Evolutionary conservation across 1,139 yeast genomes (phyloP).

Genomic region (Spencermartinsiella ligniputridi): DNA sequence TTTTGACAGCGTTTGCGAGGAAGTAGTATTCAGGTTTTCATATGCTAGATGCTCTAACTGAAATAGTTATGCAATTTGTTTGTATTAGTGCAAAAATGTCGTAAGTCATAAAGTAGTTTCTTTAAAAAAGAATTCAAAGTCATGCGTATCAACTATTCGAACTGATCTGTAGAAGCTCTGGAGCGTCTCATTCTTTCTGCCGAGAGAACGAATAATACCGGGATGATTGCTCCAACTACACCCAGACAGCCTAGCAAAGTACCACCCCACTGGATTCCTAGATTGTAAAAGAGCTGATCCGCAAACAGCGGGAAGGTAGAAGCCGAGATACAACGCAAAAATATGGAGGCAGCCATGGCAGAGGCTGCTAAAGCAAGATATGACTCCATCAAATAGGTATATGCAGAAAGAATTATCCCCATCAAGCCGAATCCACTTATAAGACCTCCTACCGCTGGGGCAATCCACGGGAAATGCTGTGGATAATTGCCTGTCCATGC

Average conservation of each 20-base stretch:
- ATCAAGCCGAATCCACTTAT: conserved; percentile 71
- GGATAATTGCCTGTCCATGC: conserved; percentile 79
- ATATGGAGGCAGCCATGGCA: conserved; percentile 81
- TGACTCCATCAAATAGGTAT: conserved; percentile 74
- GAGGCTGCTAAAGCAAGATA: conserved; percentile 79
- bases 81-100: too few species aligned
- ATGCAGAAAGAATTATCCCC: conserved; percentile 66
- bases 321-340: conserved; percentile 68
- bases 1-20: conserved; percentile 37
- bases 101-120: too few species aligned
- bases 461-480: conserved; percentile 69
- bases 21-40: too few species aligned
- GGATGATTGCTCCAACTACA: conserved; percentile 59
- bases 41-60: too few species aligned
- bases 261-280: conserved; percentile 81
- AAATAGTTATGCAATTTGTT: too few species aligned
- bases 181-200: conserved; percentile 45
- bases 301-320: conserved; percentile 78
- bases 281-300: conserved; percentile 61
- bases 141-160: not conserved
- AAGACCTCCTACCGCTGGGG: conserved; percentile 67
- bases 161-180: not conserved
- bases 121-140: too few species aligned
- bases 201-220: conserved; percentile 58
- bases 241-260: conserved; percentile 68